phyloP scores from a whole-genome alignment of 2,329 filamentous ascomycete genomes.

The Alternaria panax region DNA sequence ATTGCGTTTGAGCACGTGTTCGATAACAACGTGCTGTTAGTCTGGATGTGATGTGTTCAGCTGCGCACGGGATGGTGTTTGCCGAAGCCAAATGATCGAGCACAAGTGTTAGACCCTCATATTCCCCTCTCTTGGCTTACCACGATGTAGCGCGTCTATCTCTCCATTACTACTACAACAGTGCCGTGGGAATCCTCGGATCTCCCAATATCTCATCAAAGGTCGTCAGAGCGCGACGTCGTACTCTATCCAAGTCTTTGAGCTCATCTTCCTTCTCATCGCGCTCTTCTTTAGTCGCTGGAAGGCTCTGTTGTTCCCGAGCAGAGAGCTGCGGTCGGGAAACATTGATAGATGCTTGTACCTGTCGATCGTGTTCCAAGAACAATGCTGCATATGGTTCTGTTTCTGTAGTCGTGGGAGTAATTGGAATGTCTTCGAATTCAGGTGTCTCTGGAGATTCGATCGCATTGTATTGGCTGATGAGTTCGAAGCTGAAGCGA shows the following conservation, averaged over 20 bases:
- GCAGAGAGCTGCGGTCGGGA: not conserved
- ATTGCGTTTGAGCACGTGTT: not conserved
- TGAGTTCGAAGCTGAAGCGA: slow-evolving; percentile 7
- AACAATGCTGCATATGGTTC: not conserved
- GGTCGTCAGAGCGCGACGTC: not conserved
- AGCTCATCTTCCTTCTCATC: not conserved
- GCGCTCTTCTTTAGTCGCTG: not conserved
- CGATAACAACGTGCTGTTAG: not conserved
- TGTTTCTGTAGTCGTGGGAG: not conserved
- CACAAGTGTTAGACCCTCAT: not conserved
- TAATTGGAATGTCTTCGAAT: not conserved
- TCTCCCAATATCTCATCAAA: slow-evolving; percentile 9
- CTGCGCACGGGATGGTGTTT: not conserved
- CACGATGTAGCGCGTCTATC: not conserved
- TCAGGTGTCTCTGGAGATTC: not conserved
- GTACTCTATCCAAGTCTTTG: not conserved
- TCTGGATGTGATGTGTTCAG: not conserved
- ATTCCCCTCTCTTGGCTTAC: not conserved
- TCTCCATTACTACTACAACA: not conserved
- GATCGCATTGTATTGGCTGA: not conserved
- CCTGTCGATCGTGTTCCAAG: not conserved
- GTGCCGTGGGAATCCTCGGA: not conserved
- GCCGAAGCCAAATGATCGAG: not conserved
- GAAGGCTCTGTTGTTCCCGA: not conserved
- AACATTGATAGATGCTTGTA: not conserved